phyloP scores from a whole-genome alignment of 148 eudicot genomes.

The Pharnaceum exiguum region DNA sequence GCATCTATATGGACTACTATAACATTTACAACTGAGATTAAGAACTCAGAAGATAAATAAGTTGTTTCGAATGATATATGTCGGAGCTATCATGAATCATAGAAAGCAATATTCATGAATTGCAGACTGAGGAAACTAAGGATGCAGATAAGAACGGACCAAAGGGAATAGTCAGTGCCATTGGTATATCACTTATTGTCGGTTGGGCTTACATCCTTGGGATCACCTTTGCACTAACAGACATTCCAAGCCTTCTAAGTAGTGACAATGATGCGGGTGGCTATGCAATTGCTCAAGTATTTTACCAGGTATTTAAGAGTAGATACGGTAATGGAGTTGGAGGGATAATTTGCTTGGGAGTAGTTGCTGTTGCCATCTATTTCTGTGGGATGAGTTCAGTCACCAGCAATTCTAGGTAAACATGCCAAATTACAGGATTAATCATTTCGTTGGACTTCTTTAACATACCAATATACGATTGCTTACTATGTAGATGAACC shows the following conservation, averaged over 20 bases:
- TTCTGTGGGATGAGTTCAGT: constrained; percentile 95
- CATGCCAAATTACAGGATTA: neutral
- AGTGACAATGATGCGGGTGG: constrained; percentile 81
- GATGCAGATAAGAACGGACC: constrained; percentile 94
- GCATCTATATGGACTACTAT: too few relatives aligned
- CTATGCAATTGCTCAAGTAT: constrained; percentile 89
- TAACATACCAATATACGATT: neutral
- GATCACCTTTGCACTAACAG: constrained; percentile 80
- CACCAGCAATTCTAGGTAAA: constrained; percentile 95
- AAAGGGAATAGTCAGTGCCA: constrained; percentile 85
- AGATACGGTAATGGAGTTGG: constrained; percentile 82
- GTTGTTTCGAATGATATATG: neutral
- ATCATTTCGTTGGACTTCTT: neutral
- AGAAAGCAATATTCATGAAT: neutral
- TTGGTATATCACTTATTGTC: constrained; percentile 78
- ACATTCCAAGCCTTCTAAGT: constrained; percentile 71
- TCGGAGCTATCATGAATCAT: neutral
- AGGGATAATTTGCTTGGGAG: constrained; percentile 78
- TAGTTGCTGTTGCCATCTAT: constrained; percentile 82
- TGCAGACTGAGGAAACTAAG: constrained; percentile 93
- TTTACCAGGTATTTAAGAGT: constrained; percentile 74
- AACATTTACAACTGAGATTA: neutral
- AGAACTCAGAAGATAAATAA: neutral
- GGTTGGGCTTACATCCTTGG: constrained; percentile 98
- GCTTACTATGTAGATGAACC: neutral